phyloP scores from a whole-genome alignment of 805 yeast species.

The Wickerhamiella australiensis region DNA sequence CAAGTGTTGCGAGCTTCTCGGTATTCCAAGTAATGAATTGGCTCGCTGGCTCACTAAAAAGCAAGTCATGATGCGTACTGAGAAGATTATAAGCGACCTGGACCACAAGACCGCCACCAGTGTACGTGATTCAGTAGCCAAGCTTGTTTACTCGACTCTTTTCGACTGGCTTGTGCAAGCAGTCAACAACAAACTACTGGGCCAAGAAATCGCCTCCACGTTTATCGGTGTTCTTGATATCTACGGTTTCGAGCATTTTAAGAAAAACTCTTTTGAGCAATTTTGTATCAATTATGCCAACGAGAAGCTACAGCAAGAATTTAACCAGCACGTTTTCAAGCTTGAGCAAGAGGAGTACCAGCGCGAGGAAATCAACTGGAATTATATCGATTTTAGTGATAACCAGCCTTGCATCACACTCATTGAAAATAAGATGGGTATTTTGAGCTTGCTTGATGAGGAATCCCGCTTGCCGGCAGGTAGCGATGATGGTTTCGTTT shows the following conservation, averaged over 20 bases:
- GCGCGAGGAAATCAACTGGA: slow-evolving; percentile 89
- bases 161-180: slow-evolving; percentile 91
- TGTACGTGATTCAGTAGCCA: slow-evolving; percentile 94
- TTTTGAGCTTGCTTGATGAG: slow-evolving; percentile 79
- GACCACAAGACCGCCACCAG: slow-evolving; percentile 75
- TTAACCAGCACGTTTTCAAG: slow-evolving; percentile 93
- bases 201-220: slow-evolving; percentile 42
- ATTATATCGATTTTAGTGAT: slow-evolving; percentile 88
- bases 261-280: slow-evolving; percentile 88
- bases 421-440: slow-evolving; percentile 81
- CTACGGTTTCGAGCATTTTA: slow-evolving; percentile 94
- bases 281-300: slow-evolving; percentile 95
- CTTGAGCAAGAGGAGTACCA: slow-evolving; percentile 93
- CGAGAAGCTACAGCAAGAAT: slow-evolving; percentile 94
- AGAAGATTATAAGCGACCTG: slow-evolving; percentile 75
- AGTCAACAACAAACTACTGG: slow-evolving; percentile 57
- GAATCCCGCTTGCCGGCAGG: slow-evolving; percentile 93
- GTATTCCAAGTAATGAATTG: slow-evolving; percentile 58
- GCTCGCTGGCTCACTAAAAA: slow-evolving; percentile 89
- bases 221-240: slow-evolving; percentile 96
- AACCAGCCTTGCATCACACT: slow-evolving; percentile 93
- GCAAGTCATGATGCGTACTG: slow-evolving; percentile 84
- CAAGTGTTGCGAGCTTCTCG: slow-evolving; percentile 73
- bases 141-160: slow-evolving; percentile 79
- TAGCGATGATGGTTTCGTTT: slow-evolving; percentile 81